Evolutionary conservation across 1,284 basidiomycete species (phyloP), one percentile per base, ranked within the genome.

Genomic region (Omphalotus olearius): DNA sequence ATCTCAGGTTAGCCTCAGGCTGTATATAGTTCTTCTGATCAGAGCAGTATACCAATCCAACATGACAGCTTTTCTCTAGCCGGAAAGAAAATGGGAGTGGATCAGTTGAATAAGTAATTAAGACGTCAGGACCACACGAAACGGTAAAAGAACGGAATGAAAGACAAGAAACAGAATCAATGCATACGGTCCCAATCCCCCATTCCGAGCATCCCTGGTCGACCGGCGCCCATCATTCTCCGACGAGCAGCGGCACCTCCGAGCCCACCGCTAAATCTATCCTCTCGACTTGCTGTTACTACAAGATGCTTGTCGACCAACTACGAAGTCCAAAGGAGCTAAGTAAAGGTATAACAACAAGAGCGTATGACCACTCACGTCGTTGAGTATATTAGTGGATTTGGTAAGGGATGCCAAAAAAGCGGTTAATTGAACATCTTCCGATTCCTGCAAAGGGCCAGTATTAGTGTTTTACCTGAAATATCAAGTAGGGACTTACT

Each of bases 361-460:
- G 45, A 25, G 26, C 36, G 36, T 14, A 41, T 17, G 47, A 43
- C 49, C 43, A 67, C 90, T 63, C 63, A 97, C 95, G 62, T 97
- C 91, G 65, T 95, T 96, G 51, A 97, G 71, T 3, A 86, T 79
- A 58, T 88, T 88, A 6, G 96, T 78, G 36, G 90, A 89, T 66
- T 92, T 93, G 0, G 94, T 98, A 57, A 98, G 70, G 7, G 85
- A 82, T 0, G 93, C 87, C 14, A 99, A 76, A 67, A 94, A 93
- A 7, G 87, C 84, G 1, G 93, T 97, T 20, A 99, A 74, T 57
- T 98, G 91, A 7, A 95, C 93, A 65, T 99, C 95, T 64, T 91
- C 89, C 68, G 95, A 92, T 79, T 99, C 96, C 93, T 96, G 59
- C 35, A 33, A 48, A 9, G 37, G 5, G 23, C 23, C 17, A 26